A percentile compares a stretch with the other conserved stretches of the same genome.
These are phyloP conservation scores for Cladophialophora chaetospira DNA, from an alignment of 2,329 filamentous ascomycete genomes.

Conservation along the genomic window DNA sequence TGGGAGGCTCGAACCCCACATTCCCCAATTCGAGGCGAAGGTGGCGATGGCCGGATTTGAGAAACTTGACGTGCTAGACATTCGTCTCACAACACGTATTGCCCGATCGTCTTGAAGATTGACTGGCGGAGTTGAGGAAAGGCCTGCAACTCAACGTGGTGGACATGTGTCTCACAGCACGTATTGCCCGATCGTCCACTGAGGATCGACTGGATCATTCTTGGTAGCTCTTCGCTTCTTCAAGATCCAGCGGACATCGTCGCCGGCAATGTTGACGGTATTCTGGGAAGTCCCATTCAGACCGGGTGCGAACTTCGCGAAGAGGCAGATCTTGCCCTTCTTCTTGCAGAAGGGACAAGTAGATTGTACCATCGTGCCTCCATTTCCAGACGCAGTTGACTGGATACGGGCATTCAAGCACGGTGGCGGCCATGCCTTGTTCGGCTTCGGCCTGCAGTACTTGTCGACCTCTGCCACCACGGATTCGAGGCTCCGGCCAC, in stretches of 20 bases:
- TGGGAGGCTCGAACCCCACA: background rate
- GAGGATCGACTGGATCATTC: background rate
- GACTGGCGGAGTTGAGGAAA: too few relatives aligned
- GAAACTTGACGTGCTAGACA: background rate
- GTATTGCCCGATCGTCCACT: background rate
- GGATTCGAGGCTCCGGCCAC: too few relatives aligned
- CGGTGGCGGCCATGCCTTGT: background rate
- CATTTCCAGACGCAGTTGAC: constrained; percentile 35
- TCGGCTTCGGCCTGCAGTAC: constrained; percentile 31
- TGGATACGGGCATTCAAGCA: background rate
- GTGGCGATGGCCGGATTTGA: background rate
- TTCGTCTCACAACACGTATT: background rate
- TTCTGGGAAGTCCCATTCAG: background rate
- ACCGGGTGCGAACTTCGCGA: background rate
- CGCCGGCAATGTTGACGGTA: background rate
- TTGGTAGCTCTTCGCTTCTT: background rate
- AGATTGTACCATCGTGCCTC: background rate
- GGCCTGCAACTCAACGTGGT: too few relatives aligned
- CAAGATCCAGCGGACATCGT: background rate
- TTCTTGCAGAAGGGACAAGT: background rate
- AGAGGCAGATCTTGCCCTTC: background rate
- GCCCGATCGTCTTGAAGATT: background rate
- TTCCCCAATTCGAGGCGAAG: background rate
- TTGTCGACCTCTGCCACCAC: too few relatives aligned
- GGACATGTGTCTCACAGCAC: too few relatives aligned